A percentile compares a stretch with the other conserved stretches of the same genome.
These are phyloP conservation scores for Letharia columbiana DNA, from an alignment of 495 filamentous ascomycete genomes.

Conservation along the genomic window DNA sequence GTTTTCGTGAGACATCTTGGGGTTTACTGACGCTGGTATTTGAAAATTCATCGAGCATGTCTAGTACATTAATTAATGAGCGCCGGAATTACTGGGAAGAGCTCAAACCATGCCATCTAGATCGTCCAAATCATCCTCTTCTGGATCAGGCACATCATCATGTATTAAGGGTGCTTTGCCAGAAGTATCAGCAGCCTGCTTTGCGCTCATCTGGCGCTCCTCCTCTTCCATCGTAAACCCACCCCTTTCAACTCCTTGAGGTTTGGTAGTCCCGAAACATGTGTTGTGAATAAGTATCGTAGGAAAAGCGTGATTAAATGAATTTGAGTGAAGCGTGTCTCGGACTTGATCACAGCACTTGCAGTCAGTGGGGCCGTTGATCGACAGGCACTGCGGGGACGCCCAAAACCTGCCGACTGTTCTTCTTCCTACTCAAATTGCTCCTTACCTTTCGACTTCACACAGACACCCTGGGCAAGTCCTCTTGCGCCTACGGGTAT, in stretches of 20 bases:
- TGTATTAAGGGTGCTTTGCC: conserved; percentile 18
- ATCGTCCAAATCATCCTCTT: conserved; percentile 85
- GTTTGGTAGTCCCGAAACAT: background rate
- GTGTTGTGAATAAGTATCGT: background rate
- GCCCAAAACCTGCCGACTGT: background rate
- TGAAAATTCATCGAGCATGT: conserved; percentile 86
- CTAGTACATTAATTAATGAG: conserved; percentile 35
- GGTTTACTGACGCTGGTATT: conserved; percentile 35
- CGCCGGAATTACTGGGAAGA: background rate
- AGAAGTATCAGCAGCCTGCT: background rate
- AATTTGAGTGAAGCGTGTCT: background rate
- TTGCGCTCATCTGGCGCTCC: conserved; percentile 6
- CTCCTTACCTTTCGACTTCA: background rate
- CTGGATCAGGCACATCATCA: conserved; percentile 60
- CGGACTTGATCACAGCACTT: background rate
- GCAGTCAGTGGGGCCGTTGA: conserved; percentile 7
- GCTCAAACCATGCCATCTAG: conserved; percentile 58
- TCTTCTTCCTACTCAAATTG: background rate
- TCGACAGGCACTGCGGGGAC: conserved; percentile 13
- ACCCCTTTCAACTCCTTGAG: background rate
- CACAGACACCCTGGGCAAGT: background rate
- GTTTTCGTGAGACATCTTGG: conserved; percentile 20
- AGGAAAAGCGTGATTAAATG: background rate
- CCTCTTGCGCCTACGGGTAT: background rate
- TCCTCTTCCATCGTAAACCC: conserved; percentile 24